These are phyloP conservation scores for Helicocarpus griseus DNA, from an alignment of 2,329 filamentous ascomycete species.

Conservation along the genomic window DNA sequence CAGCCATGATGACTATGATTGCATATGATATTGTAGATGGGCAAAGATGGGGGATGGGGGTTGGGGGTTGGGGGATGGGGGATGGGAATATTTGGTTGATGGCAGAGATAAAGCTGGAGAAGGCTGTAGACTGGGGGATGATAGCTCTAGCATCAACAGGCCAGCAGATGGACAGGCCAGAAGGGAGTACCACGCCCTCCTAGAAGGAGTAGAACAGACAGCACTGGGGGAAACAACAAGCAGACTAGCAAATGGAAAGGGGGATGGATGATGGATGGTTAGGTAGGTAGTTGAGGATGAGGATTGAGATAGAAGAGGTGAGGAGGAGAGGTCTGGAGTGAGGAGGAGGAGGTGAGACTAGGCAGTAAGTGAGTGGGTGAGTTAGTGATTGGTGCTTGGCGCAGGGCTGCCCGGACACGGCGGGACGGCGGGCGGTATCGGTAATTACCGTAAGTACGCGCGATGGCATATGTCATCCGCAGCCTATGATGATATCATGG, in stretches of 20 bases:
- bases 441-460: background rate
- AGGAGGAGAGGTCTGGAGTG: background rate
- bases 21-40: conserved; percentile 1
- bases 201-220: too few relatives aligned
- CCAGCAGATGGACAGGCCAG: too few relatives aligned
- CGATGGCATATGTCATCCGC: background rate
- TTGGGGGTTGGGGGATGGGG: background rate
- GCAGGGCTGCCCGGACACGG: background rate
- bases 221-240: too few relatives aligned
- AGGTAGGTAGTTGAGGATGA: too few relatives aligned
- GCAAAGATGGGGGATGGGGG: background rate
- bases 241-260: too few relatives aligned
- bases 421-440: background rate
- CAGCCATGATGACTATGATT: conserved; percentile 29
- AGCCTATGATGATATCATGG: background rate
- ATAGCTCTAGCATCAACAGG: too few relatives aligned
- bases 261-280: too few relatives aligned
- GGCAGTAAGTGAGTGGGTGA: too few relatives aligned
- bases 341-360: background rate
- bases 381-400: conserved; percentile 1
- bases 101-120: background rate
- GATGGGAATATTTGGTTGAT: background rate
- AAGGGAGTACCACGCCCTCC: too few relatives aligned
- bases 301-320: background rate
- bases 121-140: too few relatives aligned